phyloP scores from a whole-genome alignment of 176 grass and related monocot species.

The Elymus sibiricus region DNA sequence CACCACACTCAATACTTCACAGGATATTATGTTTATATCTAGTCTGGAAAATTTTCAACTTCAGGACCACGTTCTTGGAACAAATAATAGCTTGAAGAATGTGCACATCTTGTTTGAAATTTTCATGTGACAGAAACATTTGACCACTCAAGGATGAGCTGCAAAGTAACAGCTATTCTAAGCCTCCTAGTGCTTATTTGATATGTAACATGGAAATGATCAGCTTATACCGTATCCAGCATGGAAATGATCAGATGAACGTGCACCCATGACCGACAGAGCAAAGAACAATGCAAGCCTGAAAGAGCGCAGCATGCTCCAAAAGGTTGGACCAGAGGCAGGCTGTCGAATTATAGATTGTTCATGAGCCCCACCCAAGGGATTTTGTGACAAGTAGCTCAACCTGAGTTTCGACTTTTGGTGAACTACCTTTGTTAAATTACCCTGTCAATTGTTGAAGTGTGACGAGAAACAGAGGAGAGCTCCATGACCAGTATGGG shows the following conservation, averaged over 20 bases:
- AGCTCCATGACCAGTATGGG: neutral
- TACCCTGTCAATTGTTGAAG: neutral
- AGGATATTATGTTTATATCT: neutral
- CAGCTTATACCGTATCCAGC: neutral
- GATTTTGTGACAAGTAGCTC: neutral
- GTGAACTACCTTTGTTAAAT: neutral
- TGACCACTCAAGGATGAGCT: neutral
- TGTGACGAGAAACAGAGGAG: neutral
- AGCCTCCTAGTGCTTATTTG: neutral
- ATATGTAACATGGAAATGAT: neutral
- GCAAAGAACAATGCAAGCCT: neutral
- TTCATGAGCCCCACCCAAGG: neutral
- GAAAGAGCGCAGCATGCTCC: neutral
- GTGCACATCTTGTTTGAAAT: neutral
- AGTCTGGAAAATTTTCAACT: neutral
- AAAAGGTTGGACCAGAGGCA: neutral
- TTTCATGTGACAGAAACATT: neutral
- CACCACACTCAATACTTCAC: neutral
- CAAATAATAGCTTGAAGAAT: neutral
- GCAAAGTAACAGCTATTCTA: neutral
- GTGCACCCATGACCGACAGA: conserved; percentile 12
- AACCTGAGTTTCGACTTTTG: neutral
- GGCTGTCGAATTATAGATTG: neutral
- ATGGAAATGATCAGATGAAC: neutral
- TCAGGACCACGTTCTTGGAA: neutral